phyloP scores from a whole-genome alignment of 495 filamentous ascomycete species.

The Tuber brumale region DNA sequence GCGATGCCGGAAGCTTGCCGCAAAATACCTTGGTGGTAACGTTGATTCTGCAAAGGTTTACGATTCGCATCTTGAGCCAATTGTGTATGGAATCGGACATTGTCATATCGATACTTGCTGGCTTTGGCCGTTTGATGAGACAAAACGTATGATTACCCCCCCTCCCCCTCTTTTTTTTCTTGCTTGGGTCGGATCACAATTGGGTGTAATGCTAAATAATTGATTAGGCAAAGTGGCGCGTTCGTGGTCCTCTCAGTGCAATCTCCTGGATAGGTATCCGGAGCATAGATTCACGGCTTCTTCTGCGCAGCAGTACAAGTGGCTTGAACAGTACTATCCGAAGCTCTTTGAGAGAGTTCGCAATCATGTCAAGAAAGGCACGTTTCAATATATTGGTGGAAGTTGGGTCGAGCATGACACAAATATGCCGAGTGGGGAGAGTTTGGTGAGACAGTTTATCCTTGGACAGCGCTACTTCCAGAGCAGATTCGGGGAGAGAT shows the following conservation, averaged over 20 bases:
- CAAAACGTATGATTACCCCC: conserved; percentile 56
- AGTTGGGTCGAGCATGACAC: conserved; percentile 99
- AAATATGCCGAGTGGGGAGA: conserved; percentile 92
- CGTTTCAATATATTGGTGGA: conserved; percentile 89
- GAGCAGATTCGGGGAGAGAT: conserved; percentile 82
- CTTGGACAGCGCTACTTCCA: conserved; percentile 77
- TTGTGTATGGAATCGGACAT: conserved; percentile 85
- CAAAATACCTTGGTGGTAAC: conserved; percentile 70
- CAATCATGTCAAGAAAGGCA: conserved; percentile 77
- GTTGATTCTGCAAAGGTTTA: conserved; percentile 83
- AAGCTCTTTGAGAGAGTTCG: conserved; percentile 84
- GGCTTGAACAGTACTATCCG: conserved; percentile 85
- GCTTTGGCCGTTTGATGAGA: conserved; percentile 99
- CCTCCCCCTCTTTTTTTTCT: neutral
- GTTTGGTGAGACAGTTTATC: conserved; percentile 87
- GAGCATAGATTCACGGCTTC: conserved; percentile 89
- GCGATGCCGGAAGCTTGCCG: conserved; percentile 71
- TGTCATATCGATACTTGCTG: conserved; percentile 93
- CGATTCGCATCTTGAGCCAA: conserved; percentile 59
- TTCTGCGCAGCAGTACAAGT: conserved; percentile 96
- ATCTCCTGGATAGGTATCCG: conserved; percentile 87
- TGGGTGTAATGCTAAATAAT: conserved; percentile 6
- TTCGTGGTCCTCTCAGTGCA: conserved; percentile 93
- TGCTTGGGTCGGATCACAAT: conserved; percentile 2
- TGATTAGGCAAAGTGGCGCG: conserved; percentile 66